A percentile compares a stretch with the other conserved stretches of the same genome.
These are phyloP conservation scores for Boletus fagicola DNA, from an alignment of 768 basidiomycete genomes.

Conservation along the genomic window DNA sequence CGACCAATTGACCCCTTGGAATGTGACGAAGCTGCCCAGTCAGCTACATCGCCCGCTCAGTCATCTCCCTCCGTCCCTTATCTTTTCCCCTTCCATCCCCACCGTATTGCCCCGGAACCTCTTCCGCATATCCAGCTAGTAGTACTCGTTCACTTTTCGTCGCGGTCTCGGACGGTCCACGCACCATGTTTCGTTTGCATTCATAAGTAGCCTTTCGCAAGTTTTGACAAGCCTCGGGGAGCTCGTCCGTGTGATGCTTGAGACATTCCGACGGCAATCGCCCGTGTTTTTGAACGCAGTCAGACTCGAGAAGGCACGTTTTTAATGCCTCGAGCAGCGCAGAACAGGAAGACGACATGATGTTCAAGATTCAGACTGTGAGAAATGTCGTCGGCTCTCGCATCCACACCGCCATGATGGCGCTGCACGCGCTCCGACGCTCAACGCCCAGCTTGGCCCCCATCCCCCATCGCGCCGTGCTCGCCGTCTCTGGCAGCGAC, in stretches of 20 bases:
- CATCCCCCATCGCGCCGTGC: conserved; percentile 60
- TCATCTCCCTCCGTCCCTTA: background rate
- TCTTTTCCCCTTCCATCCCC: conserved; percentile 41
- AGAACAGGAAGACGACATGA: conserved; percentile 80
- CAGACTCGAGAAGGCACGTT: conserved; percentile 78
- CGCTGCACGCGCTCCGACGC: conserved; percentile 45
- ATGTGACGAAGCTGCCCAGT: too few relatives aligned
- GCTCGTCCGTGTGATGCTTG: conserved; percentile 65
- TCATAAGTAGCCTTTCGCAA: conserved; percentile 83
- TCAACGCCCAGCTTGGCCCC: conserved; percentile 55
- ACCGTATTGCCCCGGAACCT: conserved; percentile 73
- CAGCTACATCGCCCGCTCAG: background rate
- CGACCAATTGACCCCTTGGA: too few relatives aligned
- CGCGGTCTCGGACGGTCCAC: conserved; percentile 17
- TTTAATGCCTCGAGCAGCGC: conserved; percentile 75
- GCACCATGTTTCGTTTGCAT: conserved; percentile 87
- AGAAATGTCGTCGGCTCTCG: conserved; percentile 12
- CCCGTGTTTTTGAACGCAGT: conserved; percentile 81
- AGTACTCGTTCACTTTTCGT: background rate
- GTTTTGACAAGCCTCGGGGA: conserved; percentile 78
- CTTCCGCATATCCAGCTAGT: conserved; percentile 81
- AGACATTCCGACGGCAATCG: conserved; percentile 84
- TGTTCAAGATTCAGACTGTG: background rate
- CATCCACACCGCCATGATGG: conserved; percentile 13
- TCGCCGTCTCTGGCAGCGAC: conserved; percentile 80